Base-by-base conservation (phyloP, 257 asterid species). In the Ilex asprella region DNA sequence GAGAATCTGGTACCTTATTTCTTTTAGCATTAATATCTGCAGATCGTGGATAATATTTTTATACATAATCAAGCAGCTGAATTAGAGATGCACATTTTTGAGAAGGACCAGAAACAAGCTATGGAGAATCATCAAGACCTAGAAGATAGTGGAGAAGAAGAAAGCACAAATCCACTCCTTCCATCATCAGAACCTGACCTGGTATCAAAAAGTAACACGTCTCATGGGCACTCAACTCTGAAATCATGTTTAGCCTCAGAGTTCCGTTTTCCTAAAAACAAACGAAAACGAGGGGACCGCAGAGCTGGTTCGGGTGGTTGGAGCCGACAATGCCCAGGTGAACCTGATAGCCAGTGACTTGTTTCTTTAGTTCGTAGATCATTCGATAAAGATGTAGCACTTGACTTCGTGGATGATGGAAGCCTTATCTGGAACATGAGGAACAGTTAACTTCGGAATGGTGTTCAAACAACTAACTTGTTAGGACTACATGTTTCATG, bases 281-380 rank as follows among this genome's bases (percentile, higher is more conserved):
- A 89, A 78, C 80, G 95, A 70, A 86, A 89, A 69, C 83, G 95
- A 12, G 97, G 97, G 31, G 97, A 86, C 68, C 94, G 97, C 31
- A 86, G 79, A 75, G 94, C 89, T 11, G 82, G 89, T 60, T 76
- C 88, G 30, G 78, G 70, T 59, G 83, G 84, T 21, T 89, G 95
- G 97, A 80, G 76, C 59, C 83, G 88, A 16, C 95, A 75, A 32
- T 67, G 66, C 47, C 85, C 86, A 14, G 78, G 79, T 65, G 88
- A 80, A 65, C 82, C 87, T 16, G 90, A 82, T 55, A 73, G 72
- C 77, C 75, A 71, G 63, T 79, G 68, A 62, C 52, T 52, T 35
- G 57, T 5, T 3, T 35, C 41, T 1, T 35, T 35, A 35, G 41
- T 35, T 35, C 41, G 0, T 21, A 21, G 27, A 21, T 21, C 27